Conservation (phyloP, 2,329 filamentous ascomycete species). For the Chalara sp. region DNA sequence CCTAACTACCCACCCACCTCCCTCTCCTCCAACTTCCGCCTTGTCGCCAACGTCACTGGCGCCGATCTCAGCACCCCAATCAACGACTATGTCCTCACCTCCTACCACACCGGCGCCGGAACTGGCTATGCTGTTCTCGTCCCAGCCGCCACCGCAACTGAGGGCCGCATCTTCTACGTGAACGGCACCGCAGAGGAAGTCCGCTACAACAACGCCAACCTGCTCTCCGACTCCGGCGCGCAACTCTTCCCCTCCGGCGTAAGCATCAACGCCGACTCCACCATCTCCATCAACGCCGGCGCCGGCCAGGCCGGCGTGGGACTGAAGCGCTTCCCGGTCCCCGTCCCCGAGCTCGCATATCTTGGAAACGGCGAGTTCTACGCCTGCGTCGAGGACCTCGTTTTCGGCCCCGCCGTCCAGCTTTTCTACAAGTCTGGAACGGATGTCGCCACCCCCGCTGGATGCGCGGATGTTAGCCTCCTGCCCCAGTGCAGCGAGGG, state of each 20-base stretch:
- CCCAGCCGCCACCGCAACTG: slow-evolving; percentile 12
- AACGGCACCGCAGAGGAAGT: slow-evolving; percentile 38
- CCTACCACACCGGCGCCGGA: slow-evolving; percentile 38
- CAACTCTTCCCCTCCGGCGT: slow-evolving; percentile 31
- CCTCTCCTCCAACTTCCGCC: slow-evolving; percentile 27
- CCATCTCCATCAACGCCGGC: slow-evolving; percentile 31
- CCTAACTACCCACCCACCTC: slow-evolving; percentile 11
- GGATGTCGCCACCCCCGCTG: slow-evolving; percentile 27
- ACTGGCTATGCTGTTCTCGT: slow-evolving; percentile 32
- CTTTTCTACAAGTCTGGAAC: slow-evolving; percentile 34
- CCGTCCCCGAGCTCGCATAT: slow-evolving; percentile 24
- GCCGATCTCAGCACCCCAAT: slow-evolving; percentile 35
- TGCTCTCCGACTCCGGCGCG: slow-evolving; percentile 35
- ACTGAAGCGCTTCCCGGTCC: slow-evolving; percentile 29
- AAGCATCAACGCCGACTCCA: slow-evolving; percentile 24
- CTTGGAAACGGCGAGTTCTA: slow-evolving; percentile 29
- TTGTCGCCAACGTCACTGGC: slow-evolving; percentile 39
- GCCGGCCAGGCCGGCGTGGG: slow-evolving; percentile 30
- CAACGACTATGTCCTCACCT: slow-evolving; percentile 33
- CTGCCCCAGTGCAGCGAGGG: slow-evolving; percentile 37
- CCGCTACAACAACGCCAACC: slow-evolving; percentile 24
- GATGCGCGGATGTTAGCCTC: slow-evolving; percentile 36
- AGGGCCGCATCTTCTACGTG: slow-evolving; percentile 37
- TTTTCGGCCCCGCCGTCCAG: slow-evolving; percentile 33
- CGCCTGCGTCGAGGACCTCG: slow-evolving; percentile 36